A percentile compares a stretch with the other conserved stretches of the same genome.
Conservation (phyloP, 345 rosid genomes). For the Clarkia xantiana region DNA sequence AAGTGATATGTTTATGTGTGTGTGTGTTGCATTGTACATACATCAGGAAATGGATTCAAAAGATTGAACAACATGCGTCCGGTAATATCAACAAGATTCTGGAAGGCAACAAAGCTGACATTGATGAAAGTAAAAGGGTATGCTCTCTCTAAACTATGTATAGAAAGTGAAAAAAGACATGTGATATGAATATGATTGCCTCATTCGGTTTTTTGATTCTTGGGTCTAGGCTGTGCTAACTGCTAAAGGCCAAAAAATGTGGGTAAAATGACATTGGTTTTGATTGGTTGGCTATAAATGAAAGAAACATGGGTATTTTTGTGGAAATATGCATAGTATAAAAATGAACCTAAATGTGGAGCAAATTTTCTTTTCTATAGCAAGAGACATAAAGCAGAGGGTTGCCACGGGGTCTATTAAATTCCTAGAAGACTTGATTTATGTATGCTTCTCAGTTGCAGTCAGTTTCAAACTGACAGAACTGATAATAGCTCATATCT, state of each 20-base stretch:
- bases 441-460: too few species aligned
- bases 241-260: constrained; percentile 51
- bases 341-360: constrained; percentile 89
- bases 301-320: too few species aligned
- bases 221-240: constrained; percentile 77
- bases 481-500: too few species aligned
- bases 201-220: not conserved
- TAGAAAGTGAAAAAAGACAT: not conserved
- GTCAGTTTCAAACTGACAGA: too few species aligned
- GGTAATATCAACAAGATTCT: constrained; percentile 93
- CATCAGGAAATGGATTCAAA: constrained; percentile 97
- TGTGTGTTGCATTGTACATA: constrained; percentile 39
- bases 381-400: constrained; percentile 86
- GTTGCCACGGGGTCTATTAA: too few species aligned
- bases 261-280: too few species aligned
- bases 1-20: too few species aligned
- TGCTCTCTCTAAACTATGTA: constrained; percentile 1
- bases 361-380: constrained; percentile 89
- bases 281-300: too few species aligned
- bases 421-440: too few species aligned
- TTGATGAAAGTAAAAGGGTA: constrained; percentile 99
- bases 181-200: not conserved
- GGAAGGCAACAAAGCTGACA: constrained; percentile 98
- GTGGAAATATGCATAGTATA: constrained; percentile 53
- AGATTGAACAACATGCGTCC: constrained; percentile 97